Base-by-base conservation (phyloP, 1,284 basidiomycete species). In the Trametes hirsuta region DNA sequence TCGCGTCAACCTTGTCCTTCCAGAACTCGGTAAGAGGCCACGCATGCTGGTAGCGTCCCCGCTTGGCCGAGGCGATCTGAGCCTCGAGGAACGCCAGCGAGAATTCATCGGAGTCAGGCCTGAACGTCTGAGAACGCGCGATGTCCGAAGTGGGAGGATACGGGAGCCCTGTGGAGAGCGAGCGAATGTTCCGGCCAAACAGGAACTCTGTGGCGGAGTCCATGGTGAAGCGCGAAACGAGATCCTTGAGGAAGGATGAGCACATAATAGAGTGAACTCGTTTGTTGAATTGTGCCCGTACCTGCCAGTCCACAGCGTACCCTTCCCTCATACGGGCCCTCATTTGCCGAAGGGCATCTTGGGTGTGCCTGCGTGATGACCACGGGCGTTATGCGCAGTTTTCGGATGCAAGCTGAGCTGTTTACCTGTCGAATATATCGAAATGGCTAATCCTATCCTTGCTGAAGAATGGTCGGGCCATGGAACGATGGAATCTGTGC, bases 391-490 rank as follows among this genome's bases (percentile, higher is more conserved):
- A 8, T 30, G 30, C 5, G 30, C 30, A 30, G 30, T 22, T 4
- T 24, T 12, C 39, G 14, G 11, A n/a, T 2, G 8, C 18, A 42
- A 34, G 24, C 22, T 21, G 35, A 21, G 11, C 21, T 22, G 18
- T 52, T 41, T 12, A 65, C 65, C 61, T 53, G 37, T 80, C 79
- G 62, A 84, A 84, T 21, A 79, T 78, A 21, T 84, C 81, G 45
- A 82, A 81, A 58, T 84, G 77, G 47, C 74, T 76, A 55, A 82
- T 80, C 8, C 79, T 73, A 41, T 83, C 80, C n/a, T 73, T 73
- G 57, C 72, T 79, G 64, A 85, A 84, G 69, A 83, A 84, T 0
- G 84, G 84, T 4, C 83, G 74, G 0, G 82, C 79, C 74, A 84
- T 81, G 1, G 75, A 71, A 24, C 82, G 76, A 63, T 84, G 82